Percentiles rank a stretch among this genome's conserved stretches.
phyloP scores from a whole-genome alignment of 345 rosid genomes.

The Limnanthes douglasii region DNA sequence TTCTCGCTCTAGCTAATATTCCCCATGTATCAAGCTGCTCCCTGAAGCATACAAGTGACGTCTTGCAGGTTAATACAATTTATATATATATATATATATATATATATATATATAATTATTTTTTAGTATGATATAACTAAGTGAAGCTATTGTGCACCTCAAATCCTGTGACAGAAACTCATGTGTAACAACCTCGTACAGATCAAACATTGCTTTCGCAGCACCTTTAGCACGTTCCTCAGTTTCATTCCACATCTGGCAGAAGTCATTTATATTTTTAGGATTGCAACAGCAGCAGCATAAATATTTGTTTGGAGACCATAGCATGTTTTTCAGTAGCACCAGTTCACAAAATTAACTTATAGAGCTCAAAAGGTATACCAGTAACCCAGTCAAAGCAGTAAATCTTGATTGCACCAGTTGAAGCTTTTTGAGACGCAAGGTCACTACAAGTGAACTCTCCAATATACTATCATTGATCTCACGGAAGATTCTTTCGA shows the following conservation, averaged over 20 bases:
- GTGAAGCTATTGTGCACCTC: slow-evolving; percentile 31
- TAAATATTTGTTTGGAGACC: not conserved
- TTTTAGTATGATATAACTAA: not conserved
- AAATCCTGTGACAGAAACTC: slow-evolving; percentile 71
- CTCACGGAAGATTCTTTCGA: slow-evolving; percentile 81
- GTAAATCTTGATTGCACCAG: slow-evolving; percentile 71
- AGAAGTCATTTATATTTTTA: slow-evolving; percentile 11
- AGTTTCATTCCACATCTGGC: slow-evolving; percentile 61
- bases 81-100: too few species aligned
- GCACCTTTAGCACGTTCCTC: slow-evolving; percentile 75
- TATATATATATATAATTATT: not conserved
- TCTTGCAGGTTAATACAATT: not conserved
- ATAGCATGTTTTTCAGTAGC: too few species aligned
- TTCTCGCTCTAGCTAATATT: slow-evolving; percentile 73
- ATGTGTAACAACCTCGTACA: slow-evolving; percentile 85
- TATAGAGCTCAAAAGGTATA: slow-evolving; percentile 14
- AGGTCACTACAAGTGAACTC: slow-evolving; percentile 58
- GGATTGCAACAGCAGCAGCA: not conserved
- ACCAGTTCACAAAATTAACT: slow-evolving; percentile 3
- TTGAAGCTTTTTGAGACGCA: slow-evolving; percentile 58
- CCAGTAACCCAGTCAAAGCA: slow-evolving; percentile 93
- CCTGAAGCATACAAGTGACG: slow-evolving; percentile 26
- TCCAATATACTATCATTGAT: slow-evolving; percentile 53
- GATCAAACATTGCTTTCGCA: slow-evolving; percentile 61
- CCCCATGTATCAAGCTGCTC: slow-evolving; percentile 97